These are phyloP conservation scores for Talaromyces verruculosus DNA, from an alignment of 2,329 filamentous ascomycete species.

Conservation along the genomic window DNA sequence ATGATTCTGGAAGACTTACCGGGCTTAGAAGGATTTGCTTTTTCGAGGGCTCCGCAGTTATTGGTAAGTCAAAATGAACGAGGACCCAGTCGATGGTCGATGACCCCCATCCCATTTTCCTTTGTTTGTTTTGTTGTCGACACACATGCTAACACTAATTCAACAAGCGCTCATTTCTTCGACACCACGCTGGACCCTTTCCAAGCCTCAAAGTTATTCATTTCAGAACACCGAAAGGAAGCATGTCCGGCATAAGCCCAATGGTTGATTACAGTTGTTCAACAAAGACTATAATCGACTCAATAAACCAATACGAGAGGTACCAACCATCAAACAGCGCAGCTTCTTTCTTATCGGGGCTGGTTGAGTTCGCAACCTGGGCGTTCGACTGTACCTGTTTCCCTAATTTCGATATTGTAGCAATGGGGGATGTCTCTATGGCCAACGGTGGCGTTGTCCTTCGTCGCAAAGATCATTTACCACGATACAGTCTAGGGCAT, in stretches of 20 bases:
- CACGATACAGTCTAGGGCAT: not conserved
- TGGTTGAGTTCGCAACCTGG: constrained; percentile 5
- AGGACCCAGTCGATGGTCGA: not conserved
- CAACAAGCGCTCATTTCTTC: not conserved
- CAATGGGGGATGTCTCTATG: not conserved
- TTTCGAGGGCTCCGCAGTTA: not conserved
- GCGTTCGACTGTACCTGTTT: not conserved
- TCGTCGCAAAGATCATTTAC: not conserved
- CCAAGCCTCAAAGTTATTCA: not conserved
- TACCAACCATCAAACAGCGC: not conserved
- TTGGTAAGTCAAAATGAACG: not conserved
- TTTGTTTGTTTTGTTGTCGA: not conserved
- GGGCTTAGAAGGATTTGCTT: not conserved
- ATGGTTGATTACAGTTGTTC: not conserved
- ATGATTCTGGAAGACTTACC: not conserved
- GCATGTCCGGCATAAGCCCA: not conserved
- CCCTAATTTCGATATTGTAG: not conserved
- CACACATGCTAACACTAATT: not conserved
- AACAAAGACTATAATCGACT: not conserved
- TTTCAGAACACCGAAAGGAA: not conserved
- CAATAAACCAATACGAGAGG: not conserved
- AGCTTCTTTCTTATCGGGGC: not conserved
- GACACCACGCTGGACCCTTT: not conserved
- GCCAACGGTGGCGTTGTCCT: not conserved
- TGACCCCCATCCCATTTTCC: not conserved